Conservation (phyloP, 495 filamentous ascomycete species). For the Bacidia gigantensis region DNA sequence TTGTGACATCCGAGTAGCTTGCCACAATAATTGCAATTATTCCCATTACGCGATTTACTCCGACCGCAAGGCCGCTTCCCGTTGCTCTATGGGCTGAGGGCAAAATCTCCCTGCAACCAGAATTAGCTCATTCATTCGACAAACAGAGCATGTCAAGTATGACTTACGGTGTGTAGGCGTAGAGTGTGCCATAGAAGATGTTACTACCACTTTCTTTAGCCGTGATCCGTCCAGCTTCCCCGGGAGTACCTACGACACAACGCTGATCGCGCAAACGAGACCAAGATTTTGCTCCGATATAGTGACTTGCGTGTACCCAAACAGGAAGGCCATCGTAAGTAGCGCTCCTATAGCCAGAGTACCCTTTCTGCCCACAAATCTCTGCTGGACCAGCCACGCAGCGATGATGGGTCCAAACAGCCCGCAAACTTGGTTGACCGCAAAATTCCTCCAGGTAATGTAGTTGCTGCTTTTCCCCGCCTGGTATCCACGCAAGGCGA, state of each 20-base stretch:
- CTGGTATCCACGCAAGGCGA: constrained; percentile 32
- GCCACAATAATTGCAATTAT: neutral
- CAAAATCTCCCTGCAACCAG: constrained; percentile 21
- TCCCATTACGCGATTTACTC: constrained; percentile 16
- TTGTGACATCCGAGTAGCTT: neutral
- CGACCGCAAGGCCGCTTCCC: constrained; percentile 28
- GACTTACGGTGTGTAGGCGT: constrained; percentile 28
- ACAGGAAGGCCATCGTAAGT: constrained; percentile 30
- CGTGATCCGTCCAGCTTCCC: neutral
- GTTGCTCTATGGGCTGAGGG: constrained; percentile 31
- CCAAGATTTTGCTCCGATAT: constrained; percentile 30
- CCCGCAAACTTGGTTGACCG: constrained; percentile 30
- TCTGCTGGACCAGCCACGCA: constrained; percentile 24
- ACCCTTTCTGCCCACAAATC: constrained; percentile 24
- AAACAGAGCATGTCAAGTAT: neutral
- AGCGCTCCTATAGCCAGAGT: constrained; percentile 28
- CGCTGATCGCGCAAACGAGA: constrained; percentile 28
- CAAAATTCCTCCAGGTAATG: constrained; percentile 53
- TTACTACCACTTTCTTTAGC: constrained; percentile 12
- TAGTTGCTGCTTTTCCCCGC: constrained; percentile 32
- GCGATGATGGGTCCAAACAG: constrained; percentile 29
- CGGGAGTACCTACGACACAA: constrained; percentile 16
- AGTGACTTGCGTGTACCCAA: constrained; percentile 32
- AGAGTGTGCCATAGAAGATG: constrained; percentile 36
- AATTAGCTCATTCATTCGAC: neutral